phyloP scores from a whole-genome alignment of 768 basidiomycete species.

The Podaxis sp. region DNA sequence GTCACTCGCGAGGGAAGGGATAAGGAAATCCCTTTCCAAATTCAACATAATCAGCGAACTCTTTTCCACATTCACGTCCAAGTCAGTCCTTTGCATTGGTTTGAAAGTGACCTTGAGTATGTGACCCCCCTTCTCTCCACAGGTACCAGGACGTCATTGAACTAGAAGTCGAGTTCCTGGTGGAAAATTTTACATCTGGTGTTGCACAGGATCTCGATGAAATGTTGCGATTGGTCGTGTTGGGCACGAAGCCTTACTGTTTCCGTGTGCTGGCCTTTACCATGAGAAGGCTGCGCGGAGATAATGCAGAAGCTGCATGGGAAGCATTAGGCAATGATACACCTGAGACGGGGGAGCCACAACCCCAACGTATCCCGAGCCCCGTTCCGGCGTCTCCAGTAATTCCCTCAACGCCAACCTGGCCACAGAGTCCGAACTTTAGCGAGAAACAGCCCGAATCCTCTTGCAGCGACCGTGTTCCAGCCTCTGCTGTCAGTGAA shows the following conservation, averaged over 20 bases:
- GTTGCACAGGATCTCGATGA: constrained; percentile 5
- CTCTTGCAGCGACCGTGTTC: too few relatives aligned
- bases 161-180: neutral
- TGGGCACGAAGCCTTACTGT: neutral
- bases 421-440: too few relatives aligned
- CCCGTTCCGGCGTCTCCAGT: neutral
- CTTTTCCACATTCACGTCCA: constrained; percentile 10
- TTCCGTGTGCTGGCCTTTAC: neutral
- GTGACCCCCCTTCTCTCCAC: neutral
- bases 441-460: too few relatives aligned
- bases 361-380: neutral
- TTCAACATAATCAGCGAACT: constrained; percentile 12
- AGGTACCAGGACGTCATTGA: constrained; percentile 7
- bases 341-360: neutral
- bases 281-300: neutral
- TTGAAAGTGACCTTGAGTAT: neutral
- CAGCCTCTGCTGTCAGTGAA: too few relatives aligned
- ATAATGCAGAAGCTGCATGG: neutral
- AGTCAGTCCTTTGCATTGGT: neutral
- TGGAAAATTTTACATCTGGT: neutral
- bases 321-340: neutral
- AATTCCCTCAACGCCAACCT: neutral
- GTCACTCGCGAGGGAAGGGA: constrained; percentile 8
- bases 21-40: neutral
- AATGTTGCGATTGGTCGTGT: neutral